A percentile compares a stretch with the other conserved stretches of the same genome.
Conservation (phyloP, 225 moss, liverwort and hornwort genomes). For the Sphagnum contortum region DNA sequence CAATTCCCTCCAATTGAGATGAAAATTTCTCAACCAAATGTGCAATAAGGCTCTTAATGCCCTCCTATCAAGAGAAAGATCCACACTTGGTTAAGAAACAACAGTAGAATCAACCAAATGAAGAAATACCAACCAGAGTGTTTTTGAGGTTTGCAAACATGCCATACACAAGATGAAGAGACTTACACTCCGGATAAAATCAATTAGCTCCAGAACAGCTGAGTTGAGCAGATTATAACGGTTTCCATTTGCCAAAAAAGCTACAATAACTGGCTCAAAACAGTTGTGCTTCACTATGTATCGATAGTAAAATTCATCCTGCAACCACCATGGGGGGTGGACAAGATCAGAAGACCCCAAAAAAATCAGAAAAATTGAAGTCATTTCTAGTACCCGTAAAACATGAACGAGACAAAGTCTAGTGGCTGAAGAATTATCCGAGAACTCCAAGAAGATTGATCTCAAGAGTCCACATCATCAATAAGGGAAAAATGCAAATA, state of each 20-base stretch:
- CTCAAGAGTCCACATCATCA: no score
- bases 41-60: slow-evolving; percentile 56
- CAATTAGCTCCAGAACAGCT: slow-evolving; percentile 86
- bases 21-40: slow-evolving; percentile 77
- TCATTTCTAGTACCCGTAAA: no score
- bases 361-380: no score
- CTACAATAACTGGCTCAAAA: slow-evolving; percentile 76
- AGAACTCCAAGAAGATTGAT: no score
- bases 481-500: no score
- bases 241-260: slow-evolving; percentile 84
- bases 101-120: no score
- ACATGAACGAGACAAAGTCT: not conserved
- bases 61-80: slow-evolving; percentile 38
- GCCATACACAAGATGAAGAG: no score
- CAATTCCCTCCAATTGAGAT: slow-evolving; percentile 69
- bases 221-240: slow-evolving; percentile 97
- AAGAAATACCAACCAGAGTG: no score
- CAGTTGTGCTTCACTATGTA: slow-evolving; percentile 90
- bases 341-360: not conserved
- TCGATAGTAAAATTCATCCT: slow-evolving; percentile 94
- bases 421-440: no score
- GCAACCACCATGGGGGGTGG: slow-evolving; percentile 7
- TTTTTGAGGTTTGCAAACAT: no score
- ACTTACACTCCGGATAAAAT: slow-evolving; percentile 72
- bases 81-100: no score